Evolutionary conservation across 169 alveolate genomes (phyloP), one percentile per base, ranked within the genome.

Genomic region (Cyclospora cayetanensis): DNA sequence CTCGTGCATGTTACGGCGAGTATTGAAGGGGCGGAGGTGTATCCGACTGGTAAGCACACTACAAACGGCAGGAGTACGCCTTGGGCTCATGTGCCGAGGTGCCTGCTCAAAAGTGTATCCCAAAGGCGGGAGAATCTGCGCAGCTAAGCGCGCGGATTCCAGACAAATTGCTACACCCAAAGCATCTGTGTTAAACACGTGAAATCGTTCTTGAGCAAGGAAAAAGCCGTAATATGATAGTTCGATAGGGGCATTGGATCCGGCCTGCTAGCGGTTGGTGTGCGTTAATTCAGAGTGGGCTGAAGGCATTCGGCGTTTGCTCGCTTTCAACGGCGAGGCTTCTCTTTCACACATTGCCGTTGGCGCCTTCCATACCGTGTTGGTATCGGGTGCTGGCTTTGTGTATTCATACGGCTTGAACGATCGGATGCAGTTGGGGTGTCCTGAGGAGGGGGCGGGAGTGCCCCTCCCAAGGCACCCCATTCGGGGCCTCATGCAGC

Each of bases 371-470:
- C 85, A 91, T 18, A 53, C 91, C 0, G 65, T 91, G 4, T 41
- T 91, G 22, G 52, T 50, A 29, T 46, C 85, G 0, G 39, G 74
- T 11, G n/a, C 65, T n/a, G 65, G 90, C 41, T 79, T 43, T 31
- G 46, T 90, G 0, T 52, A 76, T 66, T 27, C 66, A 15, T 90
- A 50, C 79, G 93, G 93, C n/a, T 70, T 90, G 55, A 90, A 90
- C 68, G 93, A 90, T 55, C 31, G 93, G 2, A 60, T 63, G 31
- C 88, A 72, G 63, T 63, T 84, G 7, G 79, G 91, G 42, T 65
- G 34, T 25, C 25, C 39, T 25, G 77, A 65, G 42, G 18, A 25
- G 41, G 83, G 90, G 4, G 18, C 63, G 31, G 93, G 93, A 2
- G n/a, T 90, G 52, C 88, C 87, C 29, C 35, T 66, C 1, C 91